Evolutionary conservation across 2,329 filamentous ascomycete species (phyloP), one percentile per base, ranked within the genome.

Genomic region (Pleomassaria siparia): DNA sequence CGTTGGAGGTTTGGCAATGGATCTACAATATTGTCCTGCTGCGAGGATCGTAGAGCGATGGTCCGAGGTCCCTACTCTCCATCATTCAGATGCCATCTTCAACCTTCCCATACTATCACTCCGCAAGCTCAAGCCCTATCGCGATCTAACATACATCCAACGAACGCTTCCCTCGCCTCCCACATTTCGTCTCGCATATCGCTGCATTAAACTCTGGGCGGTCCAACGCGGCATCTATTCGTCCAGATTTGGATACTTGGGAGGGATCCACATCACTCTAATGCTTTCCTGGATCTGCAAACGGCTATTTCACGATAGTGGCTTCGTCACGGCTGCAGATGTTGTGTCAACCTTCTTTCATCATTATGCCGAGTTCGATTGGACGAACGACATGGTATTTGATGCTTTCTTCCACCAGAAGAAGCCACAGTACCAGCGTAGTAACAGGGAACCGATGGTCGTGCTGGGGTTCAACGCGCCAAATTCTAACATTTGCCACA

Each of bases 11-110:
- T 71, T 87, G 56, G 82, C 76, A 51, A 74, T 86, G 57, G 82
- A 87, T 60, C 68, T 89, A 40, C 84, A 87, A 50, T 88, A 88
- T 61, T 87, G 83, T 53, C 76, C 82, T 5, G 81, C 84, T 1
- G 70, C 76, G 2, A 70, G 72, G 24, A 70, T 87, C 35, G 74
- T 81, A 2, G 76, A 83, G 61, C 75, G 71, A 47, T 76, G 72
- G 71, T 56, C 63, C 11, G 59, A 68, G 7, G 58, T 73, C 18
- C 54, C 63, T 7, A 70, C 69, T 13, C 62, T 80, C 1, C 76
- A 80, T 1, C 57, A 77, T 2, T 72, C 72, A 1, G 79, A 85
- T 53, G 71, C 78, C 0, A 65, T 80, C 9, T 86, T 84, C 64
- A 70, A 76, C 6, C 69, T 88, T 10, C 72, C 83, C 0, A 71